Evolutionary conservation across 805 yeast species (phyloP).

Genomic region (Schwanniomyces sp.): DNA sequence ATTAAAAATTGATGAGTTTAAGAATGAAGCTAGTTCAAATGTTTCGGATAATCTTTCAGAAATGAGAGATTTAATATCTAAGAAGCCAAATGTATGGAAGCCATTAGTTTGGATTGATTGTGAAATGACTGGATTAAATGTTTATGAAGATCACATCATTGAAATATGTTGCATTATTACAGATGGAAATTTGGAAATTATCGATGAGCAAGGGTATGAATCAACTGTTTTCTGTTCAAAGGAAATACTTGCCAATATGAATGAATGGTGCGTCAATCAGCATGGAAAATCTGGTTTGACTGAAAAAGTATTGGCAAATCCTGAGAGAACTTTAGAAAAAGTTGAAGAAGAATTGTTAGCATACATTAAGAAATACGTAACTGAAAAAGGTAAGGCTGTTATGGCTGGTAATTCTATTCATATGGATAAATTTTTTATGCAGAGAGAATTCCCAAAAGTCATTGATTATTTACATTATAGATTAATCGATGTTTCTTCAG

Average conservation of each 20-base stretch:
- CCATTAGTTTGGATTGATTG: slow-evolving; percentile 93
- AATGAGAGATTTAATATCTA: slow-evolving; percentile 2
- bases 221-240: slow-evolving; percentile 73
- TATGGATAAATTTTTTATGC: slow-evolving; percentile 84
- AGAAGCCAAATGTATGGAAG: slow-evolving; percentile 11
- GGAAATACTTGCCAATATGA: slow-evolving; percentile 66
- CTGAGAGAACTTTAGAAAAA: slow-evolving; percentile 48
- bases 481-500: slow-evolving; percentile 83
- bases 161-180: slow-evolving; percentile 92
- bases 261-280: slow-evolving; percentile 82
- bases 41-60: background rate
- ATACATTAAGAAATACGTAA: slow-evolving; percentile 59
- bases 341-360: slow-evolving; percentile 67
- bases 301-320: slow-evolving; percentile 59
- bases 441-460: slow-evolving; percentile 77
- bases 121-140: slow-evolving; percentile 96
- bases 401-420: slow-evolving; percentile 93
- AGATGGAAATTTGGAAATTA: slow-evolving; percentile 70
- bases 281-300: slow-evolving; percentile 81
- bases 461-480: slow-evolving; percentile 67
- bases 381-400: slow-evolving; percentile 56
- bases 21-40: background rate
- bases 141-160: slow-evolving; percentile 72
- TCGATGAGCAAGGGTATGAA: slow-evolving; percentile 76
- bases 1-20: background rate